Base-by-base conservation (phyloP, 495 filamentous ascomycete genomes). In the Clavariopsis aquatica region DNA sequence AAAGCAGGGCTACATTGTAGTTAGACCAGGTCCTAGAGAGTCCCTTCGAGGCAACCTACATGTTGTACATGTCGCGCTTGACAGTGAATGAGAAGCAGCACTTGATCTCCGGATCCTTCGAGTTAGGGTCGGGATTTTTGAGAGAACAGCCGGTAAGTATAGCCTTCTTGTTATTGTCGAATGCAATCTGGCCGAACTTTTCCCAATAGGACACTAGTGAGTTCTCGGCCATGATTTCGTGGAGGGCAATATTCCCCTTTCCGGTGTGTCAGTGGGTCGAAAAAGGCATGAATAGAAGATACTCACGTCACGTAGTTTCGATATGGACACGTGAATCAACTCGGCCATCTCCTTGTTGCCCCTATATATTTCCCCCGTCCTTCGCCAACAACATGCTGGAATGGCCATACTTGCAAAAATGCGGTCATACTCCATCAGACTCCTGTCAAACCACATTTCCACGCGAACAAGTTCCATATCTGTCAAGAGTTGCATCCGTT, bases 331-430 rank as follows among this genome's bases (percentile, higher is more conserved):
- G 69, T 91, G 87, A 59, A 99, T 94, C 46, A 99, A 82, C 74
- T 97, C 91, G 24, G 94, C 95, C 93, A 99, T 98, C 74, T 98
- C 94, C 69, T 93, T 96, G 73, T 99, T 99, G 1, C 93, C 94
- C 62, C 95, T 85, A 73, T 96, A 97, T 49, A 99, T 98, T 76
- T 98, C 94, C 17, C 94, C 94, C 0, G 94, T 98, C 72, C 94
- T 83, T 68, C 95, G 84, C 94, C 94, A 99, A 73, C 93, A 95
- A 76, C 94, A 99, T 34, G 94, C 94, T 2, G 94, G 94, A 62
- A 98, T 93, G 23, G 94, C 93, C 94, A 99, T 98, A 75, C 91
- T 95, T 13, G 94, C 95, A 77, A 99, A 99, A 10, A 99, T 91
- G 41, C 94, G 90, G 73, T 99, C 94, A 69, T 96, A 97, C 72